Percentiles rank a stretch among this genome's conserved stretches.
Conservation (phyloP, 139 green algal genomes). For the Picochlorum sp. region DNA sequence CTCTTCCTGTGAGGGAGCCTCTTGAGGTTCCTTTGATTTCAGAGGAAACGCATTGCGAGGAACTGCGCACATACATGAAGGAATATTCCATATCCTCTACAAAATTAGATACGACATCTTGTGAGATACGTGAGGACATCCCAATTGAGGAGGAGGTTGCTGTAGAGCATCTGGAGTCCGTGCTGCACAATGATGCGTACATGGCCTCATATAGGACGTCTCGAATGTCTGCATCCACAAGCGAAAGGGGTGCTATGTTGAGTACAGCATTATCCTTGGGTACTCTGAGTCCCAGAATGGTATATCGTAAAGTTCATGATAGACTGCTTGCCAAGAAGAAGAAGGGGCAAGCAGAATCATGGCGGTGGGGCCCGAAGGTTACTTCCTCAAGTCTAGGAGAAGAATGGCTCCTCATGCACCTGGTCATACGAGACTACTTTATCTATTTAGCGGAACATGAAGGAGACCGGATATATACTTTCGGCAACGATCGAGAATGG, state of each 20-base stretch:
- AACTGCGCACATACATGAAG: too few species aligned
- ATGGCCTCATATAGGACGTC: conserved; percentile 1
- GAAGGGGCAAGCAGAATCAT: background rate
- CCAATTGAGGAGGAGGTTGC: conserved; percentile 11
- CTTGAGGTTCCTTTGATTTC: too few species aligned
- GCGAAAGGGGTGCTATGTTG: conserved; percentile 66
- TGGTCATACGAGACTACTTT: conserved; percentile 61
- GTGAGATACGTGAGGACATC: background rate
- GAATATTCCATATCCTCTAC: background rate
- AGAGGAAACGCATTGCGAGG: too few species aligned
- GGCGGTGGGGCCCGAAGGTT: background rate
- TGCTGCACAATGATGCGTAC: conserved; percentile 5
- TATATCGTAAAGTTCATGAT: conserved; percentile 31
- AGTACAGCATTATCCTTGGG: conserved; percentile 53
- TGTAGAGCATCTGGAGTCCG: conserved; percentile 8
- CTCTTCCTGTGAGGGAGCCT: too few species aligned
- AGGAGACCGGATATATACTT: background rate
- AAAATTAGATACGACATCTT: background rate
- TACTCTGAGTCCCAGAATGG: conserved; percentile 52
- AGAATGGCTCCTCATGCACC: conserved; percentile 42
- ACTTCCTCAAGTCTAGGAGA: conserved; percentile 10
- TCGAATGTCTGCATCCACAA: conserved; percentile 8
- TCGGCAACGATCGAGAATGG: conserved; percentile 14
- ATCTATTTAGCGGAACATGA: conserved; percentile 4
- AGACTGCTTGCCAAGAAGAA: background rate